Base-by-base conservation (phyloP, 805 yeast genomes). In the Zygosaccharomyces bisporus region DNA sequence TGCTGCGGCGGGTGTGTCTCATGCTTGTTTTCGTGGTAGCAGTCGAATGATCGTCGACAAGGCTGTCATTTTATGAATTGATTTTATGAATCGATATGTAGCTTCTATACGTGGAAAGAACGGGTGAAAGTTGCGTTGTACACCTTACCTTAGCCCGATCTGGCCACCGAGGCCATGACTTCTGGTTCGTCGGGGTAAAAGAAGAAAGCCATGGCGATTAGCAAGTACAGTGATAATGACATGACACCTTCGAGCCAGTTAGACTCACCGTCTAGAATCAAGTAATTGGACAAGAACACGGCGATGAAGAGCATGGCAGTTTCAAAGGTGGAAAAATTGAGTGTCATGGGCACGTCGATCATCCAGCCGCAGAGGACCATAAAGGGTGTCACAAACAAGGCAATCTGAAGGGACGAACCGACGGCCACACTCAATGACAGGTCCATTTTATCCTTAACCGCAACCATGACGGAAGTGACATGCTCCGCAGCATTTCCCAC, bases 401-500 rank as follows among this genome's bases (percentile, higher is more conserved):
- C 95, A 57, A 93, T 90, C 68, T 93, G 99, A 66, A 93, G 77
- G 3, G 96, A 88, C 1, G 95, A 86, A 16, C 99, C 99, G 48
- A 93, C 82, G 2, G 99, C 98, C 37, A 93, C 98, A 46, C 96
- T 95, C 54, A 93, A 77, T 10, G 99, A 97, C 47, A 93, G 76
- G 64, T 93, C 98, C 96, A 93, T 93, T 69, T 93, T 93, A 67
- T 93, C 87, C 69, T 89, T 89, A 76, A 81, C 79, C 17, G 99
- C 98, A 39, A 93, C 98, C 50, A 88, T 77, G 29, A 93, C 84
- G 3, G 98, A 96, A 14, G 99, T 93, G 41, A 88, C 98, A 66
- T 93, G 99, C 67, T 93, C 99, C 9, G 98, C 98, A 2, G 99
- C 99, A 59, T 93, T 93, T 45, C 98, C 99, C 20, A 93, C 98